A percentile compares a stretch with the other conserved stretches of the same genome.
Evolutionary conservation across 306 rosid genomes (phyloP).

Genomic region (Lablab purpureus): DNA sequence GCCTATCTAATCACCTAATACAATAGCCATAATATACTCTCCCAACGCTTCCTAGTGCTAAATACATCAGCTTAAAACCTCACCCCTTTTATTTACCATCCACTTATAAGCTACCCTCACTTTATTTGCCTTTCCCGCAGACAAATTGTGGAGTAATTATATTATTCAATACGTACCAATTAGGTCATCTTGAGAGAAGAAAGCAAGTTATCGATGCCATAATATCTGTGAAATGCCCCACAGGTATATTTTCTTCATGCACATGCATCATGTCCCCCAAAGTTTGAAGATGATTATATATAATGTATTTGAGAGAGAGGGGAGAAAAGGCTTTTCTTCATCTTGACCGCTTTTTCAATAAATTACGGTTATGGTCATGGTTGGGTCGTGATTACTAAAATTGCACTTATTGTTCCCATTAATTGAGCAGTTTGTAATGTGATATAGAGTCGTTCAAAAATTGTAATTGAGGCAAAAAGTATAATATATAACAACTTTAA

Average conservation of each 20-base stretch:
- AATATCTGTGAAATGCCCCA: slow-evolving; percentile 50
- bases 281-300: slow-evolving; percentile 43
- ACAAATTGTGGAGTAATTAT: slow-evolving; percentile 14
- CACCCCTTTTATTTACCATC: neutral
- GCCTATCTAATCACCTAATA: slow-evolving; percentile 40
- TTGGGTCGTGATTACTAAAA: neutral
- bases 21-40: slow-evolving; percentile 32
- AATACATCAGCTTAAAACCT: slow-evolving; percentile 1
- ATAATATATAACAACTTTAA: neutral
- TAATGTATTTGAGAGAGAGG: slow-evolving; percentile 44
- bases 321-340: slow-evolving; percentile 45
- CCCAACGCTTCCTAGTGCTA: neutral
- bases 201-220: slow-evolving; percentile 56
- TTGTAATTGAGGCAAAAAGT: neutral
- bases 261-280: slow-evolving; percentile 51
- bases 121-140: slow-evolving; percentile 2
- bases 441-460: neutral
- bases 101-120: neutral
- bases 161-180: neutral
- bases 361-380: neutral
- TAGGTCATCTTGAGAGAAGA: slow-evolving; percentile 34
- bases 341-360: slow-evolving; percentile 39
- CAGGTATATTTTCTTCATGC: slow-evolving; percentile 51
- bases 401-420: neutral
- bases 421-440: neutral